Base-by-base conservation (phyloP, 2,329 filamentous ascomycete species). In the Stagonosporopsis vannaccii region DNA sequence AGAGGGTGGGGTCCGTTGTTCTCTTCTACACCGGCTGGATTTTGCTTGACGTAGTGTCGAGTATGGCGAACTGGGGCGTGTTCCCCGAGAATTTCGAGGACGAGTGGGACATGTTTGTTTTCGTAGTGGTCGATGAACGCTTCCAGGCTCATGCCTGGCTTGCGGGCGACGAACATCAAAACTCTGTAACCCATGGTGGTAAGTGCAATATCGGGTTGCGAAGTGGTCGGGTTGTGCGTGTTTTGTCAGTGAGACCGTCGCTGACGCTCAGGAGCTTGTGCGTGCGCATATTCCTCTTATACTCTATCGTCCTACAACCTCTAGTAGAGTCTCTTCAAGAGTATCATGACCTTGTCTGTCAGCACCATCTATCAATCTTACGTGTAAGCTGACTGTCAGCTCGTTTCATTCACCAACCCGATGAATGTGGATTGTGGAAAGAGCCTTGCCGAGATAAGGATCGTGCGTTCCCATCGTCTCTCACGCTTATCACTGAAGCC, bases 81-180 rank as follows among this genome's bases (percentile, higher is more conserved):
- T 32, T 62, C 46, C 6, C 62, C 61, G n/a, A 68, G 58, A 12
- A 64, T 36, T 8, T 52, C 42, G 19, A 68, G 61, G 19, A 70
- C 48, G 26, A 71, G 62, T 3, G 65, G 66, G 13, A 71, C 17
- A 28, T 69, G 63, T 6, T 43, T 58, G 15, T 58, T 62, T 44
- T 71, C 68, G 52, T 61, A 69, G 46, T 70, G 62, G 48, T 63
- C 33, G 51, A 65, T 58, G 56, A 71, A 71, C 7, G 47, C 53
- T 41, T 56, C 51, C 26, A 63, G 41, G 22, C 47, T 57, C 39
- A 65, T 51, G 56, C 51, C 52, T 15, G 61, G 61, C 33, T 61
- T 66, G 50, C 67, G 65, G 17, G 61, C 12, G 6, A 62, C 33
- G 48, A 66, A 55, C 30, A 68, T 54, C 39, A 66, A 49, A 22